phyloP scores from a whole-genome alignment of 1,284 basidiomycete genomes.

The Athelia psychrophila region DNA sequence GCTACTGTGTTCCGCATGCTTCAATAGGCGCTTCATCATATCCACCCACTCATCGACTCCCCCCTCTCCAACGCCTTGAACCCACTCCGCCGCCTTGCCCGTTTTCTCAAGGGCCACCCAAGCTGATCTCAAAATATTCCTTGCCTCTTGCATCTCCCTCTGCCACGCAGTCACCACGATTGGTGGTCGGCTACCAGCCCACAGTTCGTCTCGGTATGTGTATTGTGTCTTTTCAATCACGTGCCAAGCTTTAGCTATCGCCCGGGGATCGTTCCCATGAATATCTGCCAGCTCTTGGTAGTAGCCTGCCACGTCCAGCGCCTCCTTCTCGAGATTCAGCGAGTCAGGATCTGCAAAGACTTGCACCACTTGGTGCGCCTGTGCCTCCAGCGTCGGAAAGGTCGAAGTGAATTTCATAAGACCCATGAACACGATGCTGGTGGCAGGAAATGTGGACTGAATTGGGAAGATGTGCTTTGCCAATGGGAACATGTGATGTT shows the following conservation, averaged over 20 bases:
- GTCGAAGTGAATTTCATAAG: conserved; percentile 55
- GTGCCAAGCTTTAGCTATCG: conserved; percentile 55
- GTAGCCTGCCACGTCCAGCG: conserved; percentile 42
- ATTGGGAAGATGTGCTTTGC: conserved; percentile 50
- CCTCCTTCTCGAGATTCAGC: conserved; percentile 47
- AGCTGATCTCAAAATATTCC: conserved; percentile 41
- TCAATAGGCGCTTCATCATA: conserved; percentile 47
- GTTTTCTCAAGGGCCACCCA: conserved; percentile 58
- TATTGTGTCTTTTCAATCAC: conserved; percentile 56
- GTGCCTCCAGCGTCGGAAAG: conserved; percentile 65
- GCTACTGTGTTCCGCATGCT: conserved; percentile 11
- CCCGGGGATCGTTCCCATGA: conserved; percentile 26
- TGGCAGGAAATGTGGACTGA: conserved; percentile 42
- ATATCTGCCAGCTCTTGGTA: conserved; percentile 37
- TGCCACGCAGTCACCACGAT: conserved; percentile 52
- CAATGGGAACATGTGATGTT: conserved; percentile 63
- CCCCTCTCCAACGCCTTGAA: conserved; percentile 56
- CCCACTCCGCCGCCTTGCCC: conserved; percentile 57
- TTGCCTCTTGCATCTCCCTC: conserved; percentile 52
- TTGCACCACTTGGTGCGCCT: conserved; percentile 54
- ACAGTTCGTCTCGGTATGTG: conserved; percentile 62
- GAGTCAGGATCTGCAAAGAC: conserved; percentile 48
- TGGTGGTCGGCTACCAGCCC: conserved; percentile 31
- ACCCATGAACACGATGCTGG: conserved; percentile 62
- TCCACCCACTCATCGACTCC: conserved; percentile 61